Base-by-base conservation (phyloP, 805 yeast genomes). In the Priceomyces melissophilus region DNA sequence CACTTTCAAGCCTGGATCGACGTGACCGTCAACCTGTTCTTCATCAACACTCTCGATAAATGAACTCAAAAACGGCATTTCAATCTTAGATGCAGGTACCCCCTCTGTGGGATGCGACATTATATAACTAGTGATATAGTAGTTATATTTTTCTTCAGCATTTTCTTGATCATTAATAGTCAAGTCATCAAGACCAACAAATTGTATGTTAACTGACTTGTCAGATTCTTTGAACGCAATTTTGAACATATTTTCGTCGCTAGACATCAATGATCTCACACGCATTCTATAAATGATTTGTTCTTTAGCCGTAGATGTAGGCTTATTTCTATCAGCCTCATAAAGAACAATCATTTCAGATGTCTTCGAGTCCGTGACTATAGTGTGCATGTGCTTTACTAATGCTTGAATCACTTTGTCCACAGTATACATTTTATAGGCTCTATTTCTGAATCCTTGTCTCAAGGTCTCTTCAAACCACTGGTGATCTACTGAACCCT, bases 21-120 rank as follows among this genome's bases (percentile, higher is more conserved):
- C 75, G 32, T 74, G 71, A 10, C 91, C 95, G 40, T 78, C 82
- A 41, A 78, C 65, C 45, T 65, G 68, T 12, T 78, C 84, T 39
- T 73, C 79, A 34, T 70, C 81, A 9, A 78, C 76, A 37, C 67
- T 73, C 35, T 79, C 78, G 35, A 81, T 64, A 39, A 71, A 74
- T 3, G 76, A 59, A 50, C 80, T 83, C 49, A 87, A 67, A 62
- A 91, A 85, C 17, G 98, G 98, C 61, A 87, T 71, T 47, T 77
- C 76, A 41, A 93, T 76, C 49, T 80, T 81, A 32, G 84, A 81
- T 13, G 87, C 79, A 12, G 88, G 82, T 12, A 93, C 84, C 25
- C 98, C 98, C 62, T 93, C 99, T 2, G 99, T 93, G 30, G 99
- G 98, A 54, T 88, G 95, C 3, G 96, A 84, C 86, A 93, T 84